A percentile compares a stretch with the other conserved stretches of the same genome.
Conservation (phyloP, 176 grass and related monocot genomes). For the Juncus effusus region DNA sequence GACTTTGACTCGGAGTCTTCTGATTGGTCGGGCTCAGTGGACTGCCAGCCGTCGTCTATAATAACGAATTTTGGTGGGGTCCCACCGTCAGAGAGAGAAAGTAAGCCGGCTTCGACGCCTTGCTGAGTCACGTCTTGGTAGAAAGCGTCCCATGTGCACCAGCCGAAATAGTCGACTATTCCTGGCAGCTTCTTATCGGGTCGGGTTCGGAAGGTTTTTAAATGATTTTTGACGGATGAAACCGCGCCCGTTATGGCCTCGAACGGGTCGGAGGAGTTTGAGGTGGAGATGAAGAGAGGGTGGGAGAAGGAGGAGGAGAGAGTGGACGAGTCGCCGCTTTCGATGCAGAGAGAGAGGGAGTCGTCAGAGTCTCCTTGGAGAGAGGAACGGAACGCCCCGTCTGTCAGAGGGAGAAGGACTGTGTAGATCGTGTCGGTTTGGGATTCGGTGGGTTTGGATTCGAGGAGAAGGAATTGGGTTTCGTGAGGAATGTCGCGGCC, state of each 20-base stretch:
- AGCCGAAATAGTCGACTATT: slow-evolving; percentile 90
- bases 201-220: slow-evolving; percentile 56
- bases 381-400: slow-evolving; percentile 74
- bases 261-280: slow-evolving; percentile 61
- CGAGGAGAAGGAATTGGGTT: slow-evolving; percentile 87
- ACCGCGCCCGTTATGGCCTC: slow-evolving; percentile 68
- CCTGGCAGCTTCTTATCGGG: slow-evolving; percentile 81
- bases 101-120: slow-evolving; percentile 77
- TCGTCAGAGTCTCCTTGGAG: slow-evolving; percentile 61
- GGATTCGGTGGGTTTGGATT: slow-evolving; percentile 39
- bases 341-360: slow-evolving; percentile 71
- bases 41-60: slow-evolving; percentile 96
- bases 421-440: slow-evolving; percentile 37
- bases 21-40: slow-evolving; percentile 53
- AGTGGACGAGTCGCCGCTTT: slow-evolving; percentile 75
- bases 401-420: slow-evolving; percentile 80
- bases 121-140: slow-evolving; percentile 90
- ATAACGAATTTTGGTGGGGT: slow-evolving; percentile 79
- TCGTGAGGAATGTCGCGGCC: slow-evolving; percentile 81
- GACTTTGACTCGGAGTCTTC: neutral
- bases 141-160: slow-evolving; percentile 98
- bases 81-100: slow-evolving; percentile 55
- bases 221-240: slow-evolving; percentile 39
- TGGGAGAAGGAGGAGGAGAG: slow-evolving; percentile 24
- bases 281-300: slow-evolving; percentile 60